Evolutionary conservation across 805 yeast species (phyloP).

Genomic region (Candida xyloterini): DNA sequence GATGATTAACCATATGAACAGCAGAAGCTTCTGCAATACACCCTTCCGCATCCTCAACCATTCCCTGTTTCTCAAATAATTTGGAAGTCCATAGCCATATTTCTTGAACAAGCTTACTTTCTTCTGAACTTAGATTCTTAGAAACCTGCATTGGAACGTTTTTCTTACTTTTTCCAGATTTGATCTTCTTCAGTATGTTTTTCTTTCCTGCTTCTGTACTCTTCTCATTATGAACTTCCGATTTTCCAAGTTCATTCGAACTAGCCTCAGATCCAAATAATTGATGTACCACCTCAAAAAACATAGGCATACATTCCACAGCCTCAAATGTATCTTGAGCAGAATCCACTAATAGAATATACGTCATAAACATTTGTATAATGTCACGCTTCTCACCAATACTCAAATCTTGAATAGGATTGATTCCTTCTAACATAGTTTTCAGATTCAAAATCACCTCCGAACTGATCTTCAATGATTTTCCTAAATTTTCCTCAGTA

Average conservation of each 20-base stretch:
- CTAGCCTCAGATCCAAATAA: slow-evolving; percentile 24
- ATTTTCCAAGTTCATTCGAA: background rate
- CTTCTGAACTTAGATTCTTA: slow-evolving; percentile 17
- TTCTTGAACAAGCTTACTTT: slow-evolving; percentile 46
- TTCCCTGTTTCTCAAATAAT: slow-evolving; percentile 56
- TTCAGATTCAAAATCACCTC: slow-evolving; percentile 47
- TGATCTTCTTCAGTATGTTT: slow-evolving; percentile 16
- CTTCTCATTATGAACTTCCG: background rate
- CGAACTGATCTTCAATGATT: slow-evolving; percentile 43
- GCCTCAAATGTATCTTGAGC: slow-evolving; percentile 57
- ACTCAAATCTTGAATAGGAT: slow-evolving; percentile 29
- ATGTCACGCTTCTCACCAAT: slow-evolving; percentile 42
- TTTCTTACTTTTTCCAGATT: slow-evolving; percentile 11
- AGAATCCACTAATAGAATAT: slow-evolving; percentile 64
- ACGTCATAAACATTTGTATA: slow-evolving; percentile 71
- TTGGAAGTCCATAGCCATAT: slow-evolving; percentile 76
- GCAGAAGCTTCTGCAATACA: slow-evolving; percentile 71
- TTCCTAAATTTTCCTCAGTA: slow-evolving; percentile 44
- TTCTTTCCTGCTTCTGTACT: slow-evolving; percentile 11
- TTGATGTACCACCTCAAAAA: slow-evolving; percentile 55
- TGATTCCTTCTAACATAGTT: slow-evolving; percentile 37
- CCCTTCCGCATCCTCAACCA: slow-evolving; percentile 59
- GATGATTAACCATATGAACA: slow-evolving; percentile 42
- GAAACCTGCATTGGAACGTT: slow-evolving; percentile 8
- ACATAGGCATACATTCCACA: slow-evolving; percentile 61